Evolutionary conservation across 176 grass and related monocot species (phyloP).

Genomic region (Triticum turgidum): DNA sequence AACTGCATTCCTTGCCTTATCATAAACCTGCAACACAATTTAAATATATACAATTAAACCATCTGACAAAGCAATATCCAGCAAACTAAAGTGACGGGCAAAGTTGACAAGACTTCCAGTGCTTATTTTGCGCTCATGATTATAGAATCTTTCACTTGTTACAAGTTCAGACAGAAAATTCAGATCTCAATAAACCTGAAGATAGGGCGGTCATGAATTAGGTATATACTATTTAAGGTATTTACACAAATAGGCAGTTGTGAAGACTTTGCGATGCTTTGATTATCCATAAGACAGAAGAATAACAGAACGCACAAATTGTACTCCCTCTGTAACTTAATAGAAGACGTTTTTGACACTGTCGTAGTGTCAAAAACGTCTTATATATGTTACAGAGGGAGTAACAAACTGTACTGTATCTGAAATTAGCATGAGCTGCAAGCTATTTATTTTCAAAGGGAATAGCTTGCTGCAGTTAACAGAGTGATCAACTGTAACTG

Average conservation of each 20-base stretch:
- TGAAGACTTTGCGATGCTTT: background rate
- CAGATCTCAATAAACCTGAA: background rate
- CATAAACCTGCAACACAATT: conserved; percentile 63
- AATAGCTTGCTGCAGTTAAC: background rate
- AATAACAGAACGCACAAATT: background rate
- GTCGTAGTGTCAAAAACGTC: too few relatives aligned
- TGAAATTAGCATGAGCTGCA: conserved; percentile 20
- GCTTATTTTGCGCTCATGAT: background rate
- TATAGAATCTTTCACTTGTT: conserved; percentile 22
- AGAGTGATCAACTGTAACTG: background rate
- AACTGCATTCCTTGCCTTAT: conserved; percentile 97
- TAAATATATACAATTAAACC: background rate
- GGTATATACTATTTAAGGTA: background rate
- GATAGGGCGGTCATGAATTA: background rate
- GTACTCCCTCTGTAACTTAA: too few relatives aligned
- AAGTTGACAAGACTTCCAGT: background rate
- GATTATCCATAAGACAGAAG: background rate
- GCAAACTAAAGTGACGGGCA: background rate
- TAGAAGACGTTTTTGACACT: too few relatives aligned
- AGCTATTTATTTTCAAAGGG: conserved; percentile 11
- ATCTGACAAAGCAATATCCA: background rate
- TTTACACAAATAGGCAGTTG: background rate
- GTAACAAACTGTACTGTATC: background rate
- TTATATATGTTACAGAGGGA: too few relatives aligned
- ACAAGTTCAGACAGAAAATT: background rate